These are phyloP conservation scores for Dictyostelium intermedium DNA, from an alignment of 78 protist genomes.

Conservation along the genomic window DNA sequence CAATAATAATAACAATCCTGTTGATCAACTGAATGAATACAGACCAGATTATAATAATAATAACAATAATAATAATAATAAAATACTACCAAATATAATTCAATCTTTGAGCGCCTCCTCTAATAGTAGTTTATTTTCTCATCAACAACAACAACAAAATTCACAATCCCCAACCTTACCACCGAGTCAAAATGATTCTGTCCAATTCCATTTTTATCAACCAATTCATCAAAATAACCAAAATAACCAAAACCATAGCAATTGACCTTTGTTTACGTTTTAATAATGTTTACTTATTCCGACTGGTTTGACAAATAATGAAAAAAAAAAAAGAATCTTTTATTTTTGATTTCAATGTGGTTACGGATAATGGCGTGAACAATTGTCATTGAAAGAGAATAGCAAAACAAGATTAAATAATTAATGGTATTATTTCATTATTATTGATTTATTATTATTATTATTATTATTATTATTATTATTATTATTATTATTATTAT, in stretches of 20 bases:
- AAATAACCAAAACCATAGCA: neutral
- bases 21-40: neutral
- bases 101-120: conserved; percentile 3
- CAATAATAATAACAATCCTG: neutral
- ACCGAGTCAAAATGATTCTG: conserved; percentile 14
- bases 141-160: neutral
- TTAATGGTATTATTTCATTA: neutral
- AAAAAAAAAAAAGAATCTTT: neutral
- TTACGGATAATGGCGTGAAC: neutral
- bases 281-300: neutral
- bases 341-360: neutral
- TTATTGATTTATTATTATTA: neutral
- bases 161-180: conserved; percentile 12
- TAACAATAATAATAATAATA: neutral
- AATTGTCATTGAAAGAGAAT: neutral
- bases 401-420: neutral
- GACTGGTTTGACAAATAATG: neutral
- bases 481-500: neutral
- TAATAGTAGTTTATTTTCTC: neutral
- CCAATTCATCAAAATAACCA: conserved; percentile 28
- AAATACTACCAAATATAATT: neutral
- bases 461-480: no score
- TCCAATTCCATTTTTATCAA: conserved; percentile 44
- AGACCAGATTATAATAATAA: neutral
- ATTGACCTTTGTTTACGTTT: neutral